phyloP scores from a whole-genome alignment of 2,329 filamentous ascomycete genomes.

The Rasamsonia emersonii region DNA sequence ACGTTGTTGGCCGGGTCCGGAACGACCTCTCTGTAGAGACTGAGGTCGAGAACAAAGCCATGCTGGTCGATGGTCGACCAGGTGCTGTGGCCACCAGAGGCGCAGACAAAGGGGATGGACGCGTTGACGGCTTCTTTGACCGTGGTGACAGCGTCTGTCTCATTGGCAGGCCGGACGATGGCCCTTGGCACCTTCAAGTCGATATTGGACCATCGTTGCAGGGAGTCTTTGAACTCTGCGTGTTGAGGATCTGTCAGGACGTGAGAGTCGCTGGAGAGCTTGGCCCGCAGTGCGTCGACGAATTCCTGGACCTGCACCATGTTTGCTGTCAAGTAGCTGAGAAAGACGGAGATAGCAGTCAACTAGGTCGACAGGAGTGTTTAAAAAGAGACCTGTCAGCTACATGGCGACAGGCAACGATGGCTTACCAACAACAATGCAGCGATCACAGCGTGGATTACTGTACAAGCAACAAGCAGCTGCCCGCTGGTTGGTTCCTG shows the following conservation, averaged over 20 bases:
- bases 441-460: no score
- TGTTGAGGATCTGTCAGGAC: background rate
- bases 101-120: constrained; percentile 2
- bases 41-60: constrained; percentile 4
- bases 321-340: no score
- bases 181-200: constrained; percentile 1
- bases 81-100: constrained; percentile 4
- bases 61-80: constrained; percentile 4
- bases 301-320: no score
- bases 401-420: no score
- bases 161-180: constrained; percentile 2
- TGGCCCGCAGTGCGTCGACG: no score
- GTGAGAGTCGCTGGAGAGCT: no score
- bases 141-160: background rate
- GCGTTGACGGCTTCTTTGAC: constrained; percentile 2
- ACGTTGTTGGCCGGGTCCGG: background rate
- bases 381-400: no score
- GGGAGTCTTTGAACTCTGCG: constrained; percentile 1
- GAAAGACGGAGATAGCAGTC: no score
- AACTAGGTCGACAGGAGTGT: no score
- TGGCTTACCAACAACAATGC: no score
- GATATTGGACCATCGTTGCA: constrained; percentile 4
- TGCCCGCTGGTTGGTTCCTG: no score
- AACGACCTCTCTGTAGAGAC: background rate
- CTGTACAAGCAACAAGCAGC: no score